Evolutionary conservation across 352 stramenopile species (phyloP).

Genomic region (Phytophthora pini): DNA sequence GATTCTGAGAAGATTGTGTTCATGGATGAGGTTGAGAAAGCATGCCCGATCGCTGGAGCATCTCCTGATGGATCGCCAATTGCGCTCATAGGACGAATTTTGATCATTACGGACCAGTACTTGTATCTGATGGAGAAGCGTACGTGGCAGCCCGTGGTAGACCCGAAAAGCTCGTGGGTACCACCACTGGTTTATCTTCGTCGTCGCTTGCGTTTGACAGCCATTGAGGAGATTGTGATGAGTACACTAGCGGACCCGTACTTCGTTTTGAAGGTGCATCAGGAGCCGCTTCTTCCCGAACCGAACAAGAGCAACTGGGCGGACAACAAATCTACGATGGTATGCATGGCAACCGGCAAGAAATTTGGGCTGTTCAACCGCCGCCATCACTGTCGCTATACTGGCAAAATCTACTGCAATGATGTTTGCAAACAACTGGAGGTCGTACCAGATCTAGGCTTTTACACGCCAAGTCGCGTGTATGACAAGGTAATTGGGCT

Average conservation of each 20-base stretch:
- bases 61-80: slow-evolving; percentile 45
- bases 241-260: slow-evolving; percentile 85
- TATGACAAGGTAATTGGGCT: slow-evolving; percentile 80
- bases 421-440: slow-evolving; percentile 84
- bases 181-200: slow-evolving; percentile 78
- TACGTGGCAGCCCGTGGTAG: slow-evolving; percentile 58
- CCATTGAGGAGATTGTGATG: slow-evolving; percentile 82
- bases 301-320: slow-evolving; percentile 86
- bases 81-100: slow-evolving; percentile 45
- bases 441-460: slow-evolving; percentile 81
- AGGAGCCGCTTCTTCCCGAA: slow-evolving; percentile 58
- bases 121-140: slow-evolving; percentile 85
- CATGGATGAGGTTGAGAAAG: slow-evolving; percentile 78
- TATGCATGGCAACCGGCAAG: slow-evolving; percentile 86
- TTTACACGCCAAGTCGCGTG: slow-evolving; percentile 82
- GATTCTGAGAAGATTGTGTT: slow-evolving; percentile 89
- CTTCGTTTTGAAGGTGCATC: slow-evolving; percentile 72
- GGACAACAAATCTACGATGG: slow-evolving; percentile 84
- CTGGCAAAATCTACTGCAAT: slow-evolving; percentile 87
- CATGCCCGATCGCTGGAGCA: slow-evolving; percentile 31
- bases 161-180: slow-evolving; percentile 61
- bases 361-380: slow-evolving; percentile 91
- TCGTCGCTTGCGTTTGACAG: slow-evolving; percentile 61
- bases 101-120: slow-evolving; percentile 77
- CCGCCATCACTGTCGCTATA: slow-evolving; percentile 88